phyloP scores from a whole-genome alignment of 192 early-diverging fungal genomes.

The Rhizoclosmatium sp. region DNA sequence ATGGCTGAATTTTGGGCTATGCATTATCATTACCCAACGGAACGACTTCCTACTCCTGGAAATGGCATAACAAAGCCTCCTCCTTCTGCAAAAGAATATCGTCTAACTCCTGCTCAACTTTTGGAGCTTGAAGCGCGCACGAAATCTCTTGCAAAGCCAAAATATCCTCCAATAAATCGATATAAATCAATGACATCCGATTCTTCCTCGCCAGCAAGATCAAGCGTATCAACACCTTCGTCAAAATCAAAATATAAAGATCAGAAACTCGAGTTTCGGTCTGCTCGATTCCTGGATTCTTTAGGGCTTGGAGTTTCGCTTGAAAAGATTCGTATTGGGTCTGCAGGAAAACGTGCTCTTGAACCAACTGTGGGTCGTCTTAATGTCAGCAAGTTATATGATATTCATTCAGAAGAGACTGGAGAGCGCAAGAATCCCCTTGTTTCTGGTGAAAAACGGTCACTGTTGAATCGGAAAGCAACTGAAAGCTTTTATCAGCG shows the following conservation, averaged over 20 bases:
- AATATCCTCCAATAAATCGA: not conserved
- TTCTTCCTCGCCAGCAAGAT: too few species aligned
- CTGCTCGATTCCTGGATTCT: slow-evolving; percentile 2
- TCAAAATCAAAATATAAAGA: too few species aligned
- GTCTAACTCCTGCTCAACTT: not conserved
- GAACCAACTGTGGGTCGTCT: not conserved
- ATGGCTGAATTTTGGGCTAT: slow-evolving; percentile 30
- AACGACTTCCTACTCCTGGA: not conserved
- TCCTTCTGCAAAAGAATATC: not conserved
- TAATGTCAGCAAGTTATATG: not conserved
- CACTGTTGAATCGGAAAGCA: too few species aligned
- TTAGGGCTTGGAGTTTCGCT: slow-evolving; percentile 8
- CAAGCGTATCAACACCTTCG: too few species aligned
- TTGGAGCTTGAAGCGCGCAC: not conserved
- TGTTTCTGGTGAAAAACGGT: too few species aligned
- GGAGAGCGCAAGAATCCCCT: too few species aligned
- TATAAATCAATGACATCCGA: too few species aligned
- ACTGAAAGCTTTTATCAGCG: too few species aligned
- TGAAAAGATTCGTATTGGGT: slow-evolving; percentile 18
- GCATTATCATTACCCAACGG: slow-evolving; percentile 22
- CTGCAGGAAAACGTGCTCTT: slow-evolving; percentile 13
- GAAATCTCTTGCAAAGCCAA: slow-evolving; percentile 3
- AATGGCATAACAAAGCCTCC: slow-evolving; percentile 25
- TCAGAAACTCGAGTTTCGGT: not conserved
- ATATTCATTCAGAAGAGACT: not conserved